Conservation (phyloP, 768 basidiomycete species). For the Rhizopogon salebrosus region DNA sequence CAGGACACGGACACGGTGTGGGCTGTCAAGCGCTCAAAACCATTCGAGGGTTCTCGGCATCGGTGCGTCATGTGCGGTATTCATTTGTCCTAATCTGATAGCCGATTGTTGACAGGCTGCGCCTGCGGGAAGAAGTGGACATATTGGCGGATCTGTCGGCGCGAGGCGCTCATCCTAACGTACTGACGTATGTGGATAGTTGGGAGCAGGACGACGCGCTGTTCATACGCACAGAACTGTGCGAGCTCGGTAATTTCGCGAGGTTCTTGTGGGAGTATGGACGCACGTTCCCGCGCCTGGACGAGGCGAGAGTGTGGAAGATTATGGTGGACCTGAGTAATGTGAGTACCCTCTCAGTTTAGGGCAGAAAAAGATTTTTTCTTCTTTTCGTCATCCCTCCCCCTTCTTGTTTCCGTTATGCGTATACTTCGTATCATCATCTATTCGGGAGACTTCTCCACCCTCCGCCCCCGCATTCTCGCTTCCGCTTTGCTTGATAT, state of each 20-base stretch:
- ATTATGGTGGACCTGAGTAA: conserved; percentile 85
- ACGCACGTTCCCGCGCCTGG: conserved; percentile 72
- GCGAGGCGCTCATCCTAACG: conserved; percentile 64
- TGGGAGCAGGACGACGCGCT: conserved; percentile 92
- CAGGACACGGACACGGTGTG: conserved; percentile 51
- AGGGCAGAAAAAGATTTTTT: neutral
- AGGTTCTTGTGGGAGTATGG: conserved; percentile 92
- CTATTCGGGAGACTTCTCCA: neutral
- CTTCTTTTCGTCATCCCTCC: conserved; percentile 1
- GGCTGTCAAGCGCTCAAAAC: conserved; percentile 93
- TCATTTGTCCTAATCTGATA: conserved; percentile 6
- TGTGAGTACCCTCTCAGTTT: conserved; percentile 43
- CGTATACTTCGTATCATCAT: neutral
- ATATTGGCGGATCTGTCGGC: conserved; percentile 72
- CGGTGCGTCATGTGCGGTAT: conserved; percentile 41
- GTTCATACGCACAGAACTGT: conserved; percentile 92
- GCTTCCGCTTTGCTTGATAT: conserved; percentile 5
- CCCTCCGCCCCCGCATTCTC: neutral
- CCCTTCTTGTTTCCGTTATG: conserved; percentile 1
- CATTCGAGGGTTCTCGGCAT: conserved; percentile 87
- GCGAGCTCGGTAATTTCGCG: conserved; percentile 87
- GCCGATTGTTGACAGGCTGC: conserved; percentile 47
- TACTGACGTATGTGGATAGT: conserved; percentile 85
- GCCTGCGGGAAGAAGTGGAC: conserved; percentile 92
- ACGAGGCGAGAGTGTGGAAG: conserved; percentile 96